Percentiles rank a stretch among this genome's conserved stretches.
phyloP scores from a whole-genome alignment of 805 yeast genomes.

The Brettanomyces naardenensis region DNA sequence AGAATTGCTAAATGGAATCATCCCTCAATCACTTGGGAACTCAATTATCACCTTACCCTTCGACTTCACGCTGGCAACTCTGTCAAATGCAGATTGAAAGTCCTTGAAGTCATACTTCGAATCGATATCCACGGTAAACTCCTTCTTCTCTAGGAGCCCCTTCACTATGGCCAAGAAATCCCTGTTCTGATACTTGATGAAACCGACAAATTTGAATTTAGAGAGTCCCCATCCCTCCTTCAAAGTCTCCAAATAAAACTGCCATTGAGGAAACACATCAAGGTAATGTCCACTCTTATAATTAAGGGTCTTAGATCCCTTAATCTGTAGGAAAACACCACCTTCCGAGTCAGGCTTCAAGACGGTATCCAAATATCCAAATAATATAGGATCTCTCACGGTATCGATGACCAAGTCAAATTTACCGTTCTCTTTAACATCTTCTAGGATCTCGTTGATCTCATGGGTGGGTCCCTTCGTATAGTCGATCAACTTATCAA shows the following conservation, averaged over 20 bases:
- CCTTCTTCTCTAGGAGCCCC: constrained; percentile 38
- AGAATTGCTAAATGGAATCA: too few species aligned
- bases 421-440: constrained; percentile 29
- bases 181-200: constrained; percentile 5
- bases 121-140: constrained; percentile 43
- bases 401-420: constrained; percentile 62
- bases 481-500: constrained; percentile 51
- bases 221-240: constrained; percentile 12
- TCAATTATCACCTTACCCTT: constrained; percentile 63
- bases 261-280: constrained; percentile 18
- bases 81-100: constrained; percentile 41
- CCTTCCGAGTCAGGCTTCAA: constrained; percentile 40
- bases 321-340: constrained; percentile 43
- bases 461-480: constrained; percentile 31
- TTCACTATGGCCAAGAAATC: constrained; percentile 24
- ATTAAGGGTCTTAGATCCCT: constrained; percentile 44
- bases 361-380: constrained; percentile 26
- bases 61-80: constrained; percentile 37
- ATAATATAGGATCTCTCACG: constrained; percentile 38
- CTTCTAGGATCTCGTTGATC: constrained; percentile 27
- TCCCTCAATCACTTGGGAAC: too few species aligned
- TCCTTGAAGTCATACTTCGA: constrained; percentile 41
- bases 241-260: constrained; percentile 8
- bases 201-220: constrained; percentile 4
- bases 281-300: constrained; percentile 20